Evolutionary conservation across 2,329 filamentous ascomycete species (phyloP).

Genomic region (Trichophyton schoenleinii): DNA sequence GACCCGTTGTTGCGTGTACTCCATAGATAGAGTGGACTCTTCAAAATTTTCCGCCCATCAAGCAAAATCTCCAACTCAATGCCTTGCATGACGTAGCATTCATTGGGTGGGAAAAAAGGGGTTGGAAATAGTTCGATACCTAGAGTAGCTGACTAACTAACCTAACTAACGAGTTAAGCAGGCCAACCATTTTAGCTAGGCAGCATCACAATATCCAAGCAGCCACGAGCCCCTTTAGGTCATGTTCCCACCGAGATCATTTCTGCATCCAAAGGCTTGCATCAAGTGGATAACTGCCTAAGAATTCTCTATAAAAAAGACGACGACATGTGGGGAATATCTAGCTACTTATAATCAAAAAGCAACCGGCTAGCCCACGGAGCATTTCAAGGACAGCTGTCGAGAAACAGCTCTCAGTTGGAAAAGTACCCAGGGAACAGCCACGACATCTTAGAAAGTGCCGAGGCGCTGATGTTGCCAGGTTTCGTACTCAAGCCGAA

Average conservation of each 20-base stretch:
- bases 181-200: neutral
- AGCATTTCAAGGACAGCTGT: too few species aligned
- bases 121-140: too few species aligned
- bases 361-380: neutral
- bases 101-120: too few species aligned
- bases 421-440: slow-evolving; percentile 72
- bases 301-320: neutral
- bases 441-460: slow-evolving; percentile 68
- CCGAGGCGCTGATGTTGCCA: slow-evolving; percentile 58
- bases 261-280: too few species aligned
- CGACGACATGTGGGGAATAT: too few species aligned
- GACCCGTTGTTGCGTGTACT: neutral
- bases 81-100: too few species aligned
- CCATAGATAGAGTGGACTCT: neutral
- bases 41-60: neutral
- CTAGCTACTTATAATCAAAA: neutral
- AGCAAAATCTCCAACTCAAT: neutral
- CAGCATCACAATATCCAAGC: neutral
- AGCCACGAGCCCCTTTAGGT: neutral
- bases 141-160: too few species aligned
- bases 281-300: neutral
- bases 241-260: too few species aligned
- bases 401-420: slow-evolving; percentile 13
- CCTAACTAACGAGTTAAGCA: too few species aligned
- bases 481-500: slow-evolving; percentile 78